Conservation (phyloP, 495 filamentous ascomycete species). For the Aspergillus carlsbadensis region DNA sequence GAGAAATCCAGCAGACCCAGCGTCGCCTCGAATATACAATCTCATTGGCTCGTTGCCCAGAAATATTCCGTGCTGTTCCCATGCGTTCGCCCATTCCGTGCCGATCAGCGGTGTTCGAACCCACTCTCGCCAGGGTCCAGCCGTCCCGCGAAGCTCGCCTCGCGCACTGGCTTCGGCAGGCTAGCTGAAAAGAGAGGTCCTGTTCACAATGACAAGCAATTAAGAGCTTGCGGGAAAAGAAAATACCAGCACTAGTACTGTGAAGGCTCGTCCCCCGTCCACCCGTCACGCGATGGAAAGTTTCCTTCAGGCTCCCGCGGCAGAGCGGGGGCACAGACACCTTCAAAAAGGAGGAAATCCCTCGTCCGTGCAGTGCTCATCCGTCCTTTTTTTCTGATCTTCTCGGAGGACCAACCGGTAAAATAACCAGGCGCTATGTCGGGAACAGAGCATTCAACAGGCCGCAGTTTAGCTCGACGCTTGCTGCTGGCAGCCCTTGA, state of each 20-base stretch:
- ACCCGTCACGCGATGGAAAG: constrained; percentile 6
- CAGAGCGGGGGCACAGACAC: background rate
- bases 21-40: background rate
- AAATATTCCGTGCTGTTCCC: constrained; percentile 2
- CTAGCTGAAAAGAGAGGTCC: constrained; percentile 4
- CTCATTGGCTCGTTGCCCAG: background rate
- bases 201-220: constrained; percentile 1
- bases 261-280: background rate
- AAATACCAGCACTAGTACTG: background rate
- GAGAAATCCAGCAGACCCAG: background rate
- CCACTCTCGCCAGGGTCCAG: constrained; percentile 15
- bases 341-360: constrained; percentile 3
- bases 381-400: background rate
- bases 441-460: background rate
- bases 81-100: constrained; percentile 2
- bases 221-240: background rate
- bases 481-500: constrained; percentile 17
- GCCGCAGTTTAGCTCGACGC: constrained; percentile 16
- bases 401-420: background rate
- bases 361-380: background rate
- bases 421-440: background rate
- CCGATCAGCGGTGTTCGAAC: constrained; percentile 10
- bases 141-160: constrained; percentile 1
- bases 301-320: background rate
- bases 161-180: background rate